Base-by-base conservation (phyloP, 495 filamentous ascomycete genomes). In the Aspergillus sclerotioniger region DNA sequence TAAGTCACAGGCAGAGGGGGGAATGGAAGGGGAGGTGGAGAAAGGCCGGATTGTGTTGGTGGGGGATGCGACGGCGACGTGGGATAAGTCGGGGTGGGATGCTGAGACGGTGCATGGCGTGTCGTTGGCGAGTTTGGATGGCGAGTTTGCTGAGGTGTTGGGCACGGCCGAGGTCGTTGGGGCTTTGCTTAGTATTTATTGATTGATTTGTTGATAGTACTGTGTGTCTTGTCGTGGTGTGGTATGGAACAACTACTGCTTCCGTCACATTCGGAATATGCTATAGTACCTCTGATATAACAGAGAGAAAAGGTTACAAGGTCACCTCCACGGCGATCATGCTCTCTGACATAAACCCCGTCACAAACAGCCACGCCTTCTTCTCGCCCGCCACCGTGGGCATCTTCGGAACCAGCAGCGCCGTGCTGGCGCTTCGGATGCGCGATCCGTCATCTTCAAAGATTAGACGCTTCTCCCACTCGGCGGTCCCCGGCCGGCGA, bases 391-490 rank as follows among this genome's bases (percentile, higher is more conserved):
- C 65, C 20, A 72, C 70, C 1, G 58, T 53, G 16, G 41, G 8
- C 32, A 76, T 76, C 57, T 84, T 76, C 0, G 80, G 73, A 4
- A 87, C 70, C 47, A 87, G 54, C 0, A 85, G 76, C 0, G 82
- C 80, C 0, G 79, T 74, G 62, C 80, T 85, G 12, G 73, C 77
- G 15, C 69, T 73, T 21, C 80, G 68, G 57, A 88, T 71, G 49
- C 64, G 68, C 8, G 59, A 70, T 6, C 85, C 83, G 58, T 85
- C 82, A 62, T 88, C 85, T 57, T 81, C 78, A 57, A 87, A 85
- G 9, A 88, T 33, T 16, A 86, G 16, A 17, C 62, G 67, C 48
- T 70, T 72, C 37, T 79, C 76, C 73, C 77, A 80, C 19, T 57
- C 63, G 12, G 25, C 17, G 3, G 56, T 54, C 6, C 55, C 43